These are phyloP conservation scores for Mrakia blollopis DNA, from an alignment of 768 basidiomycete genomes.

Conservation along the genomic window DNA sequence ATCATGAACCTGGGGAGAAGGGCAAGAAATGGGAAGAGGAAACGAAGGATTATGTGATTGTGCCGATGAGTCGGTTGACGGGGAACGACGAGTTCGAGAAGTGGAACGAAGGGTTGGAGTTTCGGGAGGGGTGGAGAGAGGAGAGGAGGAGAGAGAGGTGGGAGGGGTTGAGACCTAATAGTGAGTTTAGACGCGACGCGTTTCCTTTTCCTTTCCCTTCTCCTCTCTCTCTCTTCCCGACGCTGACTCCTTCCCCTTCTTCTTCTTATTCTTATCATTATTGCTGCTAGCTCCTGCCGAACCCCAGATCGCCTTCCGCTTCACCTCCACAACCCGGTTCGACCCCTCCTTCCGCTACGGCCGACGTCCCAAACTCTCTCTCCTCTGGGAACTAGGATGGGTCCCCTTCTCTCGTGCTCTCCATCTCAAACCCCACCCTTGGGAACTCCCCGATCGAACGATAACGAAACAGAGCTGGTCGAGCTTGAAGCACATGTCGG, in stretches of 20 bases:
- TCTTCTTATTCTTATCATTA: too few relatives aligned
- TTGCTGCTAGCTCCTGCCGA: constrained; percentile 34
- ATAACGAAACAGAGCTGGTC: constrained; percentile 37
- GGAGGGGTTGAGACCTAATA: background rate
- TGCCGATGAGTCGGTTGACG: constrained; percentile 40
- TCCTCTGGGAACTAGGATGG: constrained; percentile 41
- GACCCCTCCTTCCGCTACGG: constrained; percentile 42
- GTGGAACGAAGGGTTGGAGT: constrained; percentile 26
- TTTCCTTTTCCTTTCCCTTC: constrained; percentile 12
- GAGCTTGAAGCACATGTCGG: constrained; percentile 23
- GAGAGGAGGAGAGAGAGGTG: background rate
- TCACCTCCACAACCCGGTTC: constrained; percentile 36
- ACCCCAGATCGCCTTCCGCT: constrained; percentile 42
- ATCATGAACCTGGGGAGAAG: too few relatives aligned
- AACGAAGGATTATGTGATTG: constrained; percentile 36
- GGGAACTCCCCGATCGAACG: constrained; percentile 39
- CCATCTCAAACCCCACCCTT: constrained; percentile 37
- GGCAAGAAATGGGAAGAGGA: constrained; percentile 28
- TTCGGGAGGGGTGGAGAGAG: background rate
- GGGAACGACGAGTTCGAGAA: constrained; percentile 36
- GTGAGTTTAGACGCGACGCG: background rate
- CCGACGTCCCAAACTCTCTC: constrained; percentile 40
- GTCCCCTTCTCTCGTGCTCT: constrained; percentile 39
- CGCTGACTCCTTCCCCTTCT: background rate
- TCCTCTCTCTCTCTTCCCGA: constrained; percentile 14